A percentile compares a stretch with the other conserved stretches of the same genome.
Evolutionary conservation across 2,329 filamentous ascomycete genomes (phyloP).

Genomic region (Ciborinia camelliae): DNA sequence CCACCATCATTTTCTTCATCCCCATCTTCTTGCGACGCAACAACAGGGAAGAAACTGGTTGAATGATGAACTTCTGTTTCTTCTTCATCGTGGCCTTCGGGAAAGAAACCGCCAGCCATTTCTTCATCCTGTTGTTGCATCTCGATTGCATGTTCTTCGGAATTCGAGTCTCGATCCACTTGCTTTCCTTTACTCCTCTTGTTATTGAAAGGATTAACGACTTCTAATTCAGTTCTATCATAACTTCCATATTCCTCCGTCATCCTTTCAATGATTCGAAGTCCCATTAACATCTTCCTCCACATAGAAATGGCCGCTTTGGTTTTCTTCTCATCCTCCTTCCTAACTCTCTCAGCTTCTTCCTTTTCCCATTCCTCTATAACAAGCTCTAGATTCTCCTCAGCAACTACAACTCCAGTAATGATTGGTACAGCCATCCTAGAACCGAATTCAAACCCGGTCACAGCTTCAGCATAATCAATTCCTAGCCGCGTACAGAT

Average conservation of each 20-base stretch:
- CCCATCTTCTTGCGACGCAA: slow-evolving; percentile 30
- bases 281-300: slow-evolving; percentile 81
- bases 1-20: slow-evolving; percentile 23
- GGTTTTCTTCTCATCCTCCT: slow-evolving; percentile 79
- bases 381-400: slow-evolving; percentile 70
- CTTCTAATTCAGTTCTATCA: slow-evolving; percentile 50
- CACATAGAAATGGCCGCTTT: slow-evolving; percentile 72
- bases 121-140: slow-evolving; percentile 45
- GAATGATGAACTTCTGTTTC: slow-evolving; percentile 32
- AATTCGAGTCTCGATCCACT: slow-evolving; percentile 29
- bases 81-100: slow-evolving; percentile 52
- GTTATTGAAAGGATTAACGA: slow-evolving; percentile 53
- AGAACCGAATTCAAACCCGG: slow-evolving; percentile 93
- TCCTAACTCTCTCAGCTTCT: slow-evolving; percentile 68
- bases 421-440: slow-evolving; percentile 92
- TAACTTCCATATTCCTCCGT: slow-evolving; percentile 69
- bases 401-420: slow-evolving; percentile 82
- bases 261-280: slow-evolving; percentile 78
- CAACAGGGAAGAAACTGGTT: slow-evolving; percentile 35
- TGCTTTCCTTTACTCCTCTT: slow-evolving; percentile 36
- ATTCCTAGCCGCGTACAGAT: slow-evolving; percentile 82
- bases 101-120: slow-evolving; percentile 60
- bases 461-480: slow-evolving; percentile 90
- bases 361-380: slow-evolving; percentile 77
- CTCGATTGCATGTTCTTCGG: slow-evolving; percentile 30